Base-by-base conservation (phyloP, 352 stramenopile species). In the Phytophthora lateralis region DNA sequence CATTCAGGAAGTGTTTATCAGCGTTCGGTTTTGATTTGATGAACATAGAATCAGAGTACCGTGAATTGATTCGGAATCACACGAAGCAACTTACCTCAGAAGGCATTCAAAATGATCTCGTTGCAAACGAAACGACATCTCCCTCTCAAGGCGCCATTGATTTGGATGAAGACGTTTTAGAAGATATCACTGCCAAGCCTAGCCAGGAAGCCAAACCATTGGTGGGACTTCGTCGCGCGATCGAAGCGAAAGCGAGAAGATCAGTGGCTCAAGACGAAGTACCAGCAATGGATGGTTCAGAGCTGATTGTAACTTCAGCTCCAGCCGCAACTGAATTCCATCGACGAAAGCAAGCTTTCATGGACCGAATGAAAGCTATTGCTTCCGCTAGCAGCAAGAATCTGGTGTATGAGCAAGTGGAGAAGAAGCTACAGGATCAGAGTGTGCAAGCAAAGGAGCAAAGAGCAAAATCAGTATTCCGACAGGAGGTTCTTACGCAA, bases 321-420 rank as follows among this genome's bases (percentile, higher is more conserved):
- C 30, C 71, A 18, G 66, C 79, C 18, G 29, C 64, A 21, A 73
- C 62, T 9, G 85, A 95, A 49, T 95, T 93, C 47, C 72, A 89
- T 41, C 71, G 78, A 24, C 70, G 85, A 15, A 93, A 91, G 38
- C 70, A 89, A 57, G 56, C 80, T 24, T 95, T 95, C 44, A 56
- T 74, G 39, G 74, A 95, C 26, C 75, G 85, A 57, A 93, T 93
- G 66, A 91, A 93, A 47, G 66, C 75, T 12, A 88, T 92, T 29
- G 82, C 78, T 2, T 78, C 75, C 1, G 54, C 71, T 4, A 93
- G 82, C 45, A 84, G 69, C 41, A 85, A 88, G 38, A 92, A 81
- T 48, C 42, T 90, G 8, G 82, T 95, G 5, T 90, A 93, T 27
- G 84, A 95, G 43, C 67, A 89, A 41, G 41, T 91, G 17, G 78